These are phyloP conservation scores for Amaranthus hypochondriacus DNA, from an alignment of 148 eudicot genomes.

Conservation along the genomic window DNA sequence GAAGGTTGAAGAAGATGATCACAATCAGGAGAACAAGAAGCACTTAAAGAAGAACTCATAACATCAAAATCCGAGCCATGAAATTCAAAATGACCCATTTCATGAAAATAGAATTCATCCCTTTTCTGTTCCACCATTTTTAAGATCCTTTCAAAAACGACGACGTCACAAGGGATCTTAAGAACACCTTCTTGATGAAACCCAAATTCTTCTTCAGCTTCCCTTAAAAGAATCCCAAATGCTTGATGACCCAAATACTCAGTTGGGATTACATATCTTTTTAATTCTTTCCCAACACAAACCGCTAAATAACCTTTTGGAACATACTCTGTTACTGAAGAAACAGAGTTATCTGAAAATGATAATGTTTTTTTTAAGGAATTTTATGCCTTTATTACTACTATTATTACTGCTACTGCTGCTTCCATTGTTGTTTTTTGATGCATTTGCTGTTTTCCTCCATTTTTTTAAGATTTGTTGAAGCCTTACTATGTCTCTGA, in stretches of 20 bases:
- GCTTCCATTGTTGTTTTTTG: constrained; percentile 20
- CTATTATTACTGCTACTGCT: constrained; percentile 11
- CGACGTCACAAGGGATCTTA: constrained; percentile 68
- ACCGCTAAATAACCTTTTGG: constrained; percentile 79
- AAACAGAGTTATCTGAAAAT: constrained; percentile 48
- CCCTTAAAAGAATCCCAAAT: constrained; percentile 51
- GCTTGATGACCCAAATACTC: constrained; percentile 64
- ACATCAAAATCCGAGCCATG: constrained; percentile 17
- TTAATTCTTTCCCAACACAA: constrained; percentile 66
- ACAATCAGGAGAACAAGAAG: constrained; percentile 38
- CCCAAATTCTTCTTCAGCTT: constrained; percentile 96
- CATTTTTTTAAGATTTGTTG: constrained; percentile 78
- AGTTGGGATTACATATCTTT: constrained; percentile 74
- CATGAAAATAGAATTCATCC: constrained; percentile 14
- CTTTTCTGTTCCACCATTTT: constrained; percentile 52
- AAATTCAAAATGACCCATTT: neutral
- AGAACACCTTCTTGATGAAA: constrained; percentile 86
- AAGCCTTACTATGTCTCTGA: constrained; percentile 79
- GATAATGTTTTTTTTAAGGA: constrained; percentile 77
- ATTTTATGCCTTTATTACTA: constrained; percentile 53
- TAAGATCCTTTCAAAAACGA: constrained; percentile 58
- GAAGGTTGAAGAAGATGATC: constrained; percentile 31
- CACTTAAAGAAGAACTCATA: constrained; percentile 7
- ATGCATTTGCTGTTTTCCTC: constrained; percentile 55
- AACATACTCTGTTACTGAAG: constrained; percentile 25